These are phyloP conservation scores for Populus pruinosa DNA, from an alignment of 345 rosid species.

Conservation along the genomic window DNA sequence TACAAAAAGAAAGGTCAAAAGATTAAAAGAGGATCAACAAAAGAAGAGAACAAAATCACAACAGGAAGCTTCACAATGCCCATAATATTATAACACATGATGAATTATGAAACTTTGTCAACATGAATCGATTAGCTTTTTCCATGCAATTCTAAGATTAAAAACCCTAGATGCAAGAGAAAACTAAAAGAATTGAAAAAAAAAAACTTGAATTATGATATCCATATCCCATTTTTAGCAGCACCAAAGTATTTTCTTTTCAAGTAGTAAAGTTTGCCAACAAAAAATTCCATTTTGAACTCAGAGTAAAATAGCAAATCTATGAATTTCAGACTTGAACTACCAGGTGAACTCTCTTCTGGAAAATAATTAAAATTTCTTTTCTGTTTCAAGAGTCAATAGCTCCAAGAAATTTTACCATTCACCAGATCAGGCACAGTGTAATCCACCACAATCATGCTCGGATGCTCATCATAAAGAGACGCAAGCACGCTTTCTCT, in stretches of 20 bases:
- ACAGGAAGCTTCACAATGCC: not conserved
- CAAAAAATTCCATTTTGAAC: not conserved
- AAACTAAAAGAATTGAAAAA: not conserved
- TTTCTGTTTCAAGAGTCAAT: not conserved
- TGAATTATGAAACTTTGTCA: not conserved
- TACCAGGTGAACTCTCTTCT: not conserved
- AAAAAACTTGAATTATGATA: not conserved
- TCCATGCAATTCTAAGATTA: too few species aligned
- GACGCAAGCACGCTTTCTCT: conserved; percentile 69
- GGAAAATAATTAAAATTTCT: not conserved
- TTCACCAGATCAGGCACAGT: conserved; percentile 83
- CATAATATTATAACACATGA: not conserved
- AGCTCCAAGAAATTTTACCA: conserved; percentile 34
- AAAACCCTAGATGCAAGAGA: not conserved
- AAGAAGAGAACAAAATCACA: not conserved
- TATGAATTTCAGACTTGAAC: not conserved
- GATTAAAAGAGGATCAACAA: not conserved
- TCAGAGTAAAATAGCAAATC: not conserved
- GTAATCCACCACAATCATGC: conserved; percentile 78
- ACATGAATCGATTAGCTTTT: not conserved
- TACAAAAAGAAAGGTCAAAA: not conserved
- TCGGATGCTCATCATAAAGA: conserved; percentile 53
- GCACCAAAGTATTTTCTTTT: not conserved
- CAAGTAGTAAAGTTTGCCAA: not conserved
- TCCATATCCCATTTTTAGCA: not conserved